Evolutionary conservation across 345 rosid genomes (phyloP), one percentile per base, ranked within the genome.

Genomic region (Salix brachista): DNA sequence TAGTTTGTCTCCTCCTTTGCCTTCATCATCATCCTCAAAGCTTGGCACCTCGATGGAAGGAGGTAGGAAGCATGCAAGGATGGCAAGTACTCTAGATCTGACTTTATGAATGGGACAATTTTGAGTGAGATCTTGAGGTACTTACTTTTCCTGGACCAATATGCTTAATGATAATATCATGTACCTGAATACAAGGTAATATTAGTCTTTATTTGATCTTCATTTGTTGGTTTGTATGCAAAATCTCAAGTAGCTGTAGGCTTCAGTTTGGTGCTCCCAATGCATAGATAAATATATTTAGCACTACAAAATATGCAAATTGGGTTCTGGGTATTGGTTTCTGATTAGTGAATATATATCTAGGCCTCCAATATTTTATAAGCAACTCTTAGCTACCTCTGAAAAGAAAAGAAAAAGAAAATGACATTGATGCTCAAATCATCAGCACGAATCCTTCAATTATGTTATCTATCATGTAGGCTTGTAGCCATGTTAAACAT

Each of bases 11-110:
- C 97, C 90, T 77, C 89, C 98, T 67, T 76, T 90, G 83, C 86
- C 89, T 71, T 85, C 92, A 1, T 79, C 88, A 21, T 81, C 88
- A 30, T 81, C 84, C 48, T 81, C 91, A 42, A 90, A 85, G 86
- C 81, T 52, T 46, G 82, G 68, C 44, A 72, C 77, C 77, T 80
- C 78, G 83, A 79, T 79, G 80, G 81, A 80, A 75, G 77, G 65
- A 80, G 77, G 79, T 71, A 74, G 83, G 65, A 84, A 83, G 85
- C 69, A 44, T 50, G 77, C 76, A 71, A 76, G 83, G 74, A 75
- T 74, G 78, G 83, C 89, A 77, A 90, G 92, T 91, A 85, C 90
- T 80, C 92, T 87, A 76, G 94, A 94, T 88, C 98, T 91, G 87
- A 90, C 97, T 89, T 80, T 91, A 71, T 90, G 97, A 91, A 90